Evolutionary conservation across 345 rosid species (phyloP), one percentile per base, ranked within the genome.

Genomic region (Acer saccharum): DNA sequence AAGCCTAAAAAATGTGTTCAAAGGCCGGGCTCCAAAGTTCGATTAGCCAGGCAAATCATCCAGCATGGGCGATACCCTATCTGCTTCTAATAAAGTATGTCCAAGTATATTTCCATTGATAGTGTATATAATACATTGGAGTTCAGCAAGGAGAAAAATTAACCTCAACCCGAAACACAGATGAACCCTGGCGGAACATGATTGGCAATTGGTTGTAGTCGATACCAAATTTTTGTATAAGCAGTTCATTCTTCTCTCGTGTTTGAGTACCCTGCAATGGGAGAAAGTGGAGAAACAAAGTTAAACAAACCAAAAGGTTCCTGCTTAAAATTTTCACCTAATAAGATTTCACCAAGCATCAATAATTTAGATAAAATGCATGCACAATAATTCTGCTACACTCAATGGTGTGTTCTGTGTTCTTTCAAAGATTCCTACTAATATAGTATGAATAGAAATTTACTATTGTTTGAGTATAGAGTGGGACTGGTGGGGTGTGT

Each of bases 121-220:
- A 60, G 73, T 50, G 41, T 10, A 16, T 8, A 70, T 67, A 43
- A 20, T 5, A 64, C 7, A 10, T 57, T 46, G 29, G 20, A 54
- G 46, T 66, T 21, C 65, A 16, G 18, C 12, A 29, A 27, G 60
- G 57, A 71, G 17, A 50, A 65, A 35, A 69, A 50, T 74, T 71
- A 67, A 81, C 89, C 88, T 84, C 80, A 68, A 77, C 79, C 68
- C 78, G 86, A 77, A 85, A 95, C 44, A 89, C 80, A 0, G 90
- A 95, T 18, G 99, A 93, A 64, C 98, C 99, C 80, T 74, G 92
- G 61, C 92, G 93, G 77, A 90, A 92, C 77, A 95, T 89, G 75
- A 54, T 67, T 57, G 90, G 91, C 68, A 94, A 76, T 29, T 85
- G 25, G 62, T 77, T 80, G 82, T 95, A 94, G 68, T 96, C 88